These are phyloP conservation scores for Lasiodiplodia hormozganensis DNA, from an alignment of 2,329 filamentous ascomycete species.

Conservation along the genomic window DNA sequence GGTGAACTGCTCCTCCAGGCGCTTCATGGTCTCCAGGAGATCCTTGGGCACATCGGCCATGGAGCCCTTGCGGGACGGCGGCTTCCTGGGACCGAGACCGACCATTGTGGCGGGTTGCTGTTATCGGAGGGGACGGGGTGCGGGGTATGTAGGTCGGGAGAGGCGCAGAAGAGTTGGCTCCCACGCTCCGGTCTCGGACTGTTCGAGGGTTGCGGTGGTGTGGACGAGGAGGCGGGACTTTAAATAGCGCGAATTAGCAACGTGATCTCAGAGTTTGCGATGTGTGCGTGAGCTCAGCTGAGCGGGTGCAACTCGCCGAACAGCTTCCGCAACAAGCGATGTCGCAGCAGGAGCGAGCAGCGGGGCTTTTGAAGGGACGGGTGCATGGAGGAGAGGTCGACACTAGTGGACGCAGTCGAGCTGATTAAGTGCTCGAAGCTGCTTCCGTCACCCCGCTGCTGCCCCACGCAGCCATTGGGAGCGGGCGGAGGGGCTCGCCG, in stretches of 20 bases:
- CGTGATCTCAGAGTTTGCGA: slow-evolving; percentile 11
- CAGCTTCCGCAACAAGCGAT: slow-evolving; percentile 7
- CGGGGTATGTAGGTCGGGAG: not conserved
- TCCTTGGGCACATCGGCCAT: slow-evolving; percentile 90
- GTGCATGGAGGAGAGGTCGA: slow-evolving; percentile 2
- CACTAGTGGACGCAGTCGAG: not conserved
- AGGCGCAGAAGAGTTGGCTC: slow-evolving; percentile 3
- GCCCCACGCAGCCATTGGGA: slow-evolving; percentile 14
- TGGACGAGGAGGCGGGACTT: not conserved
- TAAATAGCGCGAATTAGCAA: not conserved
- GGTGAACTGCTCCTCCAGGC: slow-evolving; percentile 83
- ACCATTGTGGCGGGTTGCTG: slow-evolving; percentile 61
- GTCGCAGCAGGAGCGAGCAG: slow-evolving; percentile 14
- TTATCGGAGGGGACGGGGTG: slow-evolving; percentile 7
- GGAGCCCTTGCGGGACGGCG: slow-evolving; percentile 80
- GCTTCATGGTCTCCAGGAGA: slow-evolving; percentile 79
- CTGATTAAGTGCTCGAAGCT: slow-evolving; percentile 19
- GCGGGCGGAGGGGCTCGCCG: not conserved
- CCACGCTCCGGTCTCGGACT: slow-evolving; percentile 1
- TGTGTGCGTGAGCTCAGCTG: slow-evolving; percentile 28
- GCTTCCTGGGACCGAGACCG: slow-evolving; percentile 67
- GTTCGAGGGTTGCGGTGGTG: not conserved
- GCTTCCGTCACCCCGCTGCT: slow-evolving; percentile 23
- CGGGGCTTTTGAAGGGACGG: not conserved
- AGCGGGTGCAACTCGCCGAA: slow-evolving; percentile 23